phyloP scores from a whole-genome alignment of 2,329 filamentous ascomycete genomes.

The Coniochaeta sp. region DNA sequence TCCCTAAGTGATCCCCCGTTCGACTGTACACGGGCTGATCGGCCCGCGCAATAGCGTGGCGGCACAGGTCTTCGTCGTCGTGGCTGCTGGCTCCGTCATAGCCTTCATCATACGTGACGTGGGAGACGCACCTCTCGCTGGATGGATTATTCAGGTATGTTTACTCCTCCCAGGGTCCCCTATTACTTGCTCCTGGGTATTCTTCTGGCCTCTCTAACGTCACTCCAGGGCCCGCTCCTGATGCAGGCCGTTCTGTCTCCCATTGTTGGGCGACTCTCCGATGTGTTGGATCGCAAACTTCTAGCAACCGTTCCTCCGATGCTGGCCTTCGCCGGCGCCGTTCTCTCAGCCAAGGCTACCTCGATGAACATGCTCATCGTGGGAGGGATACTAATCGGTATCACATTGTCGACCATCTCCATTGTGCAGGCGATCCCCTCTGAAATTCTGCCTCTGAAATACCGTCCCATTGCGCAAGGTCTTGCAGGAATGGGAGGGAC shows the following conservation, averaged over 20 bases:
- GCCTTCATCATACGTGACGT: constrained; percentile 49
- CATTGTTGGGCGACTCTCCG: constrained; percentile 47
- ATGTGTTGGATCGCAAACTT: constrained; percentile 48
- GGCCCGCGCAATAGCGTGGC: constrained; percentile 30
- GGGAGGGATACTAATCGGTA: constrained; percentile 48
- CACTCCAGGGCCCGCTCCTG: constrained; percentile 41
- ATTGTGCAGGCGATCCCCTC: constrained; percentile 50
- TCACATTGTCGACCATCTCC: constrained; percentile 44
- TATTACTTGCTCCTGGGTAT: too few species aligned
- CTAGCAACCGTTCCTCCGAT: constrained; percentile 44
- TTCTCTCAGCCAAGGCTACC: constrained; percentile 46
- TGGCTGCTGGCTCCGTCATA: constrained; percentile 47
- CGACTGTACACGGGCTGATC: not conserved
- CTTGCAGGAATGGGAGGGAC: constrained; percentile 43
- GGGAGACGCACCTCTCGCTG: constrained; percentile 39
- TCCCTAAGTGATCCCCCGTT: not conserved
- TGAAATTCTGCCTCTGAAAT: constrained; percentile 50
- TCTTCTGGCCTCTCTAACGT: not conserved
- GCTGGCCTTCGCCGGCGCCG: constrained; percentile 44
- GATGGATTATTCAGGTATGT: constrained; percentile 47
- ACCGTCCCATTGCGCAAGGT: constrained; percentile 47
- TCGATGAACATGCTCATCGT: constrained; percentile 50
- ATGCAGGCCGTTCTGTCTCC: constrained; percentile 52
- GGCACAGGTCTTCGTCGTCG: constrained; percentile 48
- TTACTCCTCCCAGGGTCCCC: not conserved